Percentiles rank a stretch among this genome's conserved stretches.
phyloP scores from a whole-genome alignment of 2,329 filamentous ascomycete species.

The Fusarium palustre region DNA sequence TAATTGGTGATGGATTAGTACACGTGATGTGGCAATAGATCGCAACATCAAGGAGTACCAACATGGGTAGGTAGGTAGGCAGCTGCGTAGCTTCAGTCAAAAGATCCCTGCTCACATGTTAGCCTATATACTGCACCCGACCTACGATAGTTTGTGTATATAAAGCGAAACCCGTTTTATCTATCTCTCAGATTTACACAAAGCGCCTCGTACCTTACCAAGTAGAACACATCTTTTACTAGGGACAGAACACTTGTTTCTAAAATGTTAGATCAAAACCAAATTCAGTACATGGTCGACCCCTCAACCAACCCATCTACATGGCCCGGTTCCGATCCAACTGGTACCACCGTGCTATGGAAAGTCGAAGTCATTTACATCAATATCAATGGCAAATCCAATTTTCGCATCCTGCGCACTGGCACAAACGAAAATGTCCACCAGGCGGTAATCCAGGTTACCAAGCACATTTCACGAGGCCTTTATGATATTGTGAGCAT shows the following conservation, averaged over 20 bases:
- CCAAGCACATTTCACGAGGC: background rate
- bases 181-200: too few relatives aligned
- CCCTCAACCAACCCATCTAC: conserved; percentile 9
- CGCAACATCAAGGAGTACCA: too few relatives aligned
- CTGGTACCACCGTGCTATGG: background rate
- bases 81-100: too few relatives aligned
- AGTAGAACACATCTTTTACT: too few relatives aligned
- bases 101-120: too few relatives aligned
- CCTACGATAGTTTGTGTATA: too few relatives aligned
- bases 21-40: too few relatives aligned
- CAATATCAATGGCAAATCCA: background rate
- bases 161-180: too few relatives aligned
- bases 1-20: too few relatives aligned
- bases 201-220: too few relatives aligned
- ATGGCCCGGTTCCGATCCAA: background rate
- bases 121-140: too few relatives aligned
- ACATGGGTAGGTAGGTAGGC: too few relatives aligned
- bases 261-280: background rate
- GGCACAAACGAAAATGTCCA: conserved; percentile 9
- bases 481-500: background rate
- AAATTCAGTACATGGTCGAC: conserved; percentile 1
- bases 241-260: fast-evolving
- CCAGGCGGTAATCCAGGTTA: background rate
- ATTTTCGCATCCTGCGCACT: background rate
- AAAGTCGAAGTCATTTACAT: background rate